These are phyloP conservation scores for Phytophthora agathidicida DNA, from an alignment of 352 stramenopile genomes.

Conservation along the genomic window DNA sequence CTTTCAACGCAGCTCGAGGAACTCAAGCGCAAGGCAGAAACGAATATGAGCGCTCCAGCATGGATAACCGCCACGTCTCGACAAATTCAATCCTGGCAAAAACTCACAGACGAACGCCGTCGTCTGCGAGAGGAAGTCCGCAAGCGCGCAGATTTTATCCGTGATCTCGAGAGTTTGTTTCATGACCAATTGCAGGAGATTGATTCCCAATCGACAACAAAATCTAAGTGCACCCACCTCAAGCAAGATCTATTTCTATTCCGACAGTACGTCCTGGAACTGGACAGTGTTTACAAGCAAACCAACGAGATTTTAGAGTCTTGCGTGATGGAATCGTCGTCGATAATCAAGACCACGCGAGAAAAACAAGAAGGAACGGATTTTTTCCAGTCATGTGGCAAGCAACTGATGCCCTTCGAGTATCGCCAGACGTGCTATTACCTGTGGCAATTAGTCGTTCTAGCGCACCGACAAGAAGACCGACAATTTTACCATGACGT, in stretches of 20 bases:
- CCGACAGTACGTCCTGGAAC: constrained; percentile 3
- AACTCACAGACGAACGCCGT: not conserved
- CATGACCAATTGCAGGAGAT: not conserved
- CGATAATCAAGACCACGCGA: constrained; percentile 1
- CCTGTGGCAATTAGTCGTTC: constrained; percentile 11
- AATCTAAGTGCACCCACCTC: not conserved
- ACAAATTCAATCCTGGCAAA: not conserved
- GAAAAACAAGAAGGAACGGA: not conserved
- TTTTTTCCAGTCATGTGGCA: constrained; percentile 9
- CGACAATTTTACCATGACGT: not conserved
- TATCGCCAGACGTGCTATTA: constrained; percentile 14
- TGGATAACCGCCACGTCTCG: not conserved
- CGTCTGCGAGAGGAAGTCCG: constrained; percentile 7
- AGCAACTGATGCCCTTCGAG: constrained; percentile 9
- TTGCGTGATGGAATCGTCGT: not conserved
- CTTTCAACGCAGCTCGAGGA: constrained; percentile 1
- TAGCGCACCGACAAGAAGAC: constrained; percentile 12
- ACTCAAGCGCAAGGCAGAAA: not conserved
- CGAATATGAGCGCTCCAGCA: not conserved
- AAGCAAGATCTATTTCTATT: not conserved
- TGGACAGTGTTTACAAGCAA: constrained; percentile 1
- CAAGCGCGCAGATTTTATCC: not conserved
- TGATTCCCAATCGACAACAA: not conserved
- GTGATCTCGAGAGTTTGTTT: not conserved
- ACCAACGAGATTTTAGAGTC: constrained; percentile 1